A percentile compares a stretch with the other conserved stretches of the same genome.
These are phyloP conservation scores for Cyclocybe aegerita DNA, from an alignment of 768 basidiomycete species.

Conservation along the genomic window DNA sequence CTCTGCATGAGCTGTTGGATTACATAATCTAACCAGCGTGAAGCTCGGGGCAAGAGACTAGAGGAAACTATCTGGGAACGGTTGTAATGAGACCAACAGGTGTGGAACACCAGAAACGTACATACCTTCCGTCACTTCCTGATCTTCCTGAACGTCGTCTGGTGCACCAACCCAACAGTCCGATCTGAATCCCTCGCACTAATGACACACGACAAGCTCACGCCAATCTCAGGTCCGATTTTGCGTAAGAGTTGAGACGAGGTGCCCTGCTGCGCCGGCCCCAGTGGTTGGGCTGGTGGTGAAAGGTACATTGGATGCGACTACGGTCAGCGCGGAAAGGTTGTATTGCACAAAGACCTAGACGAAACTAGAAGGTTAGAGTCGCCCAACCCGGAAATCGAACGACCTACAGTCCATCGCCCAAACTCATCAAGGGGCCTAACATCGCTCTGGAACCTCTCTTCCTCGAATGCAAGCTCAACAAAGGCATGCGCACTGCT, in stretches of 20 bases:
- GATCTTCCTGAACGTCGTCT: too few relatives aligned
- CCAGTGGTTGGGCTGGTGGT: constrained; percentile 57
- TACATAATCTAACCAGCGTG: too few relatives aligned
- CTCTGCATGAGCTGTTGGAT: too few relatives aligned
- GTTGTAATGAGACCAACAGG: too few relatives aligned
- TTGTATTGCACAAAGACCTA: constrained; percentile 75
- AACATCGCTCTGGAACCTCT: constrained; percentile 52
- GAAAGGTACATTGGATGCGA: constrained; percentile 41
- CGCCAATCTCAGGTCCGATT: constrained; percentile 89
- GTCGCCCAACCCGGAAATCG: neutral
- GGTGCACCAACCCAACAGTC: too few relatives aligned
- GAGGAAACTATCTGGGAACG: too few relatives aligned
- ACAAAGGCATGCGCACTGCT: constrained; percentile 92
- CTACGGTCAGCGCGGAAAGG: constrained; percentile 91
- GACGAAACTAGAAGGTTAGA: neutral
- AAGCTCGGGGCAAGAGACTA: too few relatives aligned
- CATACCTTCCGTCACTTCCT: too few relatives aligned
- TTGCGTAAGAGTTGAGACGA: constrained; percentile 90
- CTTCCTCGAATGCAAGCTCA: constrained; percentile 88
- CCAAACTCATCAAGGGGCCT: constrained; percentile 72
- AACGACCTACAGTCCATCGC: constrained; percentile 61
- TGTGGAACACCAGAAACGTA: too few relatives aligned
- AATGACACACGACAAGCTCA: constrained; percentile 89
- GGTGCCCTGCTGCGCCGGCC: constrained; percentile 83
- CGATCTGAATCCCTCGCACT: constrained; percentile 43